Evolutionary conservation across 352 stramenopile genomes (phyloP).

Genomic region (Globisporangium paroecandrum): DNA sequence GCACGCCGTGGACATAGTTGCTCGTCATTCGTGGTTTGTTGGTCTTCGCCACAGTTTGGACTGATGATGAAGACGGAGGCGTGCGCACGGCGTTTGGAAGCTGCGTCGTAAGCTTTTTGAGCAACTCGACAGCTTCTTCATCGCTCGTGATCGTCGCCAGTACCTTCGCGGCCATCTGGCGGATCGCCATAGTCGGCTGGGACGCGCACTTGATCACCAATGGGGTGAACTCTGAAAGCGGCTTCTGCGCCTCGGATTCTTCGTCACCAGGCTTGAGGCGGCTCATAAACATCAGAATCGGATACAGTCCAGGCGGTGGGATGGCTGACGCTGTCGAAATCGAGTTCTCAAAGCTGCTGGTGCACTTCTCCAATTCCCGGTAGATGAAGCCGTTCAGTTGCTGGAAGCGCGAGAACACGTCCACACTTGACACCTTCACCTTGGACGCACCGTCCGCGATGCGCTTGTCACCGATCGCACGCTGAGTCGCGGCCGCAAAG

Average conservation of each 20-base stretch:
- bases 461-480: constrained; percentile 79
- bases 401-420: constrained; percentile 80
- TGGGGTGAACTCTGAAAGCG: constrained; percentile 56
- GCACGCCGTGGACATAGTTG: constrained; percentile 64
- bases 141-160: constrained; percentile 64
- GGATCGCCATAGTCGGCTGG: constrained; percentile 70
- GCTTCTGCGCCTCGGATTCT: constrained; percentile 23
- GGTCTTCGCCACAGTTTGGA: background rate
- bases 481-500: constrained; percentile 77
- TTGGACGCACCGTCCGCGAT: constrained; percentile 66
- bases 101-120: constrained; percentile 32
- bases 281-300: constrained; percentile 77
- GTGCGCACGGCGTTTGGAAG: constrained; percentile 38
- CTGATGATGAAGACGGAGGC: background rate
- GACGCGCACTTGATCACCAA: constrained; percentile 65
- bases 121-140: constrained; percentile 40
- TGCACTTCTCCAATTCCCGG: constrained; percentile 45
- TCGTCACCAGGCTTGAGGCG: constrained; percentile 66
- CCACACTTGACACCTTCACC: constrained; percentile 59
- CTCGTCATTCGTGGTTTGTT: constrained; percentile 25
- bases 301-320: constrained; percentile 61
- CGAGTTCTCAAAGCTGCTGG: constrained; percentile 20
- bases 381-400: constrained; percentile 63
- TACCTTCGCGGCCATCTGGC: constrained; percentile 78
- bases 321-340: background rate